A percentile compares a stretch with the other conserved stretches of the same genome.
Evolutionary conservation across 2,329 filamentous ascomycete genomes (phyloP).

Genomic region (Hypoxylon sp.): DNA sequence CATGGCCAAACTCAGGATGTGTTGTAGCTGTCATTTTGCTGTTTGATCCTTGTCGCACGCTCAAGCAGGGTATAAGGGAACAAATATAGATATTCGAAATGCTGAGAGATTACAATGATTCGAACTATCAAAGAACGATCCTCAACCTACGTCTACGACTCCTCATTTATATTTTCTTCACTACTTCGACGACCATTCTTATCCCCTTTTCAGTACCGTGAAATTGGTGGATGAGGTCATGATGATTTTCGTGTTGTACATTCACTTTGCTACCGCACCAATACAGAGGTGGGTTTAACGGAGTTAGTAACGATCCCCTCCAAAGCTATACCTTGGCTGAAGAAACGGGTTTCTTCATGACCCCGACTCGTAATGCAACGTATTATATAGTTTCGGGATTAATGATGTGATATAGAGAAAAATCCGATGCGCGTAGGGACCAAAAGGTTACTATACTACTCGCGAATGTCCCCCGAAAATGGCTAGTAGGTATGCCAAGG

Average conservation of each 20-base stretch:
- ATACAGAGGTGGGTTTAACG: conserved; percentile 1
- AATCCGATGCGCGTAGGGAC: not conserved
- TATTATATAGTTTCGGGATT: not conserved
- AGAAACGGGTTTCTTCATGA: not conserved
- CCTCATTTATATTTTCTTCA: not conserved
- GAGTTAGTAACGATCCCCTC: not conserved
- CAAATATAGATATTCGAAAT: not conserved
- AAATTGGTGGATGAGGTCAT: not conserved
- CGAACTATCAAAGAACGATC: not conserved
- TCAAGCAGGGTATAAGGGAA: not conserved
- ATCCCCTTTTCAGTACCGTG: too few relatives aligned
- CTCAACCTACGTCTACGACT: not conserved
- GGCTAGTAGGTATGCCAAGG: not conserved
- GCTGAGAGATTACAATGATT: not conserved
- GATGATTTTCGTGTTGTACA: not conserved
- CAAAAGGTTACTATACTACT: not conserved
- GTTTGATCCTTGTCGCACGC: not conserved
- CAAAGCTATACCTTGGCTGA: not conserved
- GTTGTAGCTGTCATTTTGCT: conserved; percentile 53
- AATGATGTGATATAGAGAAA: not conserved
- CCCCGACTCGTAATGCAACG: not conserved
- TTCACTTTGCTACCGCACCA: not conserved
- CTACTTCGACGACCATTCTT: not conserved
- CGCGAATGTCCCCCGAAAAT: not conserved
- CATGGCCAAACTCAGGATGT: conserved; percentile 54